Evolutionary conservation across 257 asterid genomes (phyloP), one percentile per base, ranked within the genome.

Genomic region (Ballota nigra): DNA sequence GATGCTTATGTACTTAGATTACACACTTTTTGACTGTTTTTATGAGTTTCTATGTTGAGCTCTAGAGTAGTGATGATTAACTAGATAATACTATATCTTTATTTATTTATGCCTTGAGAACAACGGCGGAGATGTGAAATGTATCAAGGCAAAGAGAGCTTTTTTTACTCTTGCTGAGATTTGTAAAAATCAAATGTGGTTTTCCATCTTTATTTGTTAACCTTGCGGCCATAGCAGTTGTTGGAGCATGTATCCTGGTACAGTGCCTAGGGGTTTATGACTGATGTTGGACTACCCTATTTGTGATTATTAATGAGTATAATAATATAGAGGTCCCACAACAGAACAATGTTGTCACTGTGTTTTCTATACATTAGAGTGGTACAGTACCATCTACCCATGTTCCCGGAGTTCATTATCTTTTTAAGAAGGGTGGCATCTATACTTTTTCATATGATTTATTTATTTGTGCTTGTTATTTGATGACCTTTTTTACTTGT

Each of bases 91-190:
- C 29, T 33, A 29, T 40, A 8, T 8, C 53, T 53, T 62, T 57
- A 36, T 22, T 47, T 47, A n/a, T 7, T n/a, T n/a, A n/a, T n/a
- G n/a, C n/a, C n/a, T n/a, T n/a, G n/a, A n/a, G n/a, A n/a, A n/a
- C n/a, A n/a, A n/a, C n/a, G n/a, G n/a, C n/a, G 22, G 55, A 47
- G 55, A 47, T 47, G 22, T 45, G 51, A 43, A 43, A 13, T 43
- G 52, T 43, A 23, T 65, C 38, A 33, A 70, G 63, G 51, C 41
- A 51, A 47, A 33, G 41, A 63, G 72, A 64, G 72, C 41, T 47
- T 51, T 51, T 43, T 40, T 65, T 15, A 55, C 29, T 19, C 8
- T 8, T 11, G 8, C 56, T 7, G 41, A n/a, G 45, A 38, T 29
- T 43, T 71, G 34, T n/a, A 70, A 64, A 51, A 64, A 56, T 56